phyloP scores from a whole-genome alignment of 257 asterid genomes.

The Ophiorrhiza pumila region DNA sequence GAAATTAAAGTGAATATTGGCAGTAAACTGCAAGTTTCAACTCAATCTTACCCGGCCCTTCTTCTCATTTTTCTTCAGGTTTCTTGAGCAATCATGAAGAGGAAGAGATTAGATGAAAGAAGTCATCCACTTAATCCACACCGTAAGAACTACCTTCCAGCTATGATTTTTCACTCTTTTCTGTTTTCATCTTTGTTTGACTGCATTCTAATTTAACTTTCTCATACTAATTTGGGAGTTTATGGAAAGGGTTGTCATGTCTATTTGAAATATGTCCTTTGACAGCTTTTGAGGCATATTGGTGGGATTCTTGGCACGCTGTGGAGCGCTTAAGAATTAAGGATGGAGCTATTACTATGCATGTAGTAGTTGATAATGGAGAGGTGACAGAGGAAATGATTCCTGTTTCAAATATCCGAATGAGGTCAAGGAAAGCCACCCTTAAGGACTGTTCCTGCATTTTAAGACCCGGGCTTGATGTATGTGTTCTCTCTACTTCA shows the following conservation, averaged over 20 bases:
- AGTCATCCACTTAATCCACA: slow-evolving; percentile 55
- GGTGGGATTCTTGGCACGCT: slow-evolving; percentile 66
- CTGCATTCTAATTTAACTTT: neutral
- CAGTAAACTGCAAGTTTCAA: slow-evolving; percentile 21
- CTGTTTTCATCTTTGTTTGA: slow-evolving; percentile 3
- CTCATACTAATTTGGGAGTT: neutral
- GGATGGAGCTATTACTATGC: slow-evolving; percentile 46
- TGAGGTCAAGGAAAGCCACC: slow-evolving; percentile 74
- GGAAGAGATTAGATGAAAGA: slow-evolving; percentile 49
- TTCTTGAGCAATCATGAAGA: slow-evolving; percentile 51
- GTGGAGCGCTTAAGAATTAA: slow-evolving; percentile 58
- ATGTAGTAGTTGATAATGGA: slow-evolving; percentile 36
- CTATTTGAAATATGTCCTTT: slow-evolving; percentile 12
- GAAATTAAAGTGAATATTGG: slow-evolving; percentile 1
- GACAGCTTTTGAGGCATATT: slow-evolving; percentile 84
- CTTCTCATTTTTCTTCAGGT: slow-evolving; percentile 4
- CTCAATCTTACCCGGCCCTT: slow-evolving; percentile 1
- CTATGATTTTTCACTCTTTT: neutral
- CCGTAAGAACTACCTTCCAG: slow-evolving; percentile 46
- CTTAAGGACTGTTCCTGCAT: slow-evolving; percentile 65
- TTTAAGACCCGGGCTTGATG: slow-evolving; percentile 78
- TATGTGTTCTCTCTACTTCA: slow-evolving; percentile 49
- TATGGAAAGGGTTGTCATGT: neutral
- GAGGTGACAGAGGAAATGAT: slow-evolving; percentile 49
- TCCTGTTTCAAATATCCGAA: slow-evolving; percentile 62